Conservation (phyloP, 73 alveolate genomes). For the Urostyla sp. region DNA sequence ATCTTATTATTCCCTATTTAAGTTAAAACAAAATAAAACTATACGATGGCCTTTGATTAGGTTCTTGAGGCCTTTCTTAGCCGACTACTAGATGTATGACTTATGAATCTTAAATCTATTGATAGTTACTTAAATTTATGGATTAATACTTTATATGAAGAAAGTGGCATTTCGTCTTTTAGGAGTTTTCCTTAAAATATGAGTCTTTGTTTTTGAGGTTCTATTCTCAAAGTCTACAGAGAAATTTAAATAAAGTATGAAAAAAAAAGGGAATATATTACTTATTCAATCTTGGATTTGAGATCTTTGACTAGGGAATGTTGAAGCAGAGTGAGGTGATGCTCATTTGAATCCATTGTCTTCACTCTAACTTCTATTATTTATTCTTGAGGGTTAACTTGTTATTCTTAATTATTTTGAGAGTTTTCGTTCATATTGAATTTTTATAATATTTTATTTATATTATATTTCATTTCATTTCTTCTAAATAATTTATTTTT, state of each 20-base stretch:
- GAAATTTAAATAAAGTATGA: neutral
- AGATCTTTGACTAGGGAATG: slow-evolving; percentile 56
- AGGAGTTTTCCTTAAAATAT: slow-evolving; percentile 87
- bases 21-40: neutral
- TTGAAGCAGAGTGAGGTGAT: slow-evolving; percentile 28
- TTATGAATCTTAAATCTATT: slow-evolving; percentile 84
- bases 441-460: neutral
- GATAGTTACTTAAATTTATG: neutral
- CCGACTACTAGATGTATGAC: slow-evolving; percentile 90
- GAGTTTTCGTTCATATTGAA: neutral
- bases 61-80: slow-evolving; percentile 27
- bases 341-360: slow-evolving; percentile 68
- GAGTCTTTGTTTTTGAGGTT: slow-evolving; percentile 81
- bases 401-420: neutral
- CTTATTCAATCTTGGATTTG: slow-evolving; percentile 58
- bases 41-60: slow-evolving; percentile 47
- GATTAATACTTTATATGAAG: slow-evolving; percentile 61
- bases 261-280: neutral
- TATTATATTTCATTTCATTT: slow-evolving; percentile 8
- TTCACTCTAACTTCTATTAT: slow-evolving; percentile 33
- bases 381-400: neutral
- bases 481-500: neutral
- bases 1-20: slow-evolving; percentile 65
- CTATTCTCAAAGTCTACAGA: slow-evolving; percentile 69
- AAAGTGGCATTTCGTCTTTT: slow-evolving; percentile 76